Conservation (phyloP, 371 early-diverging fungal species). For the Mycotypha africana region DNA sequence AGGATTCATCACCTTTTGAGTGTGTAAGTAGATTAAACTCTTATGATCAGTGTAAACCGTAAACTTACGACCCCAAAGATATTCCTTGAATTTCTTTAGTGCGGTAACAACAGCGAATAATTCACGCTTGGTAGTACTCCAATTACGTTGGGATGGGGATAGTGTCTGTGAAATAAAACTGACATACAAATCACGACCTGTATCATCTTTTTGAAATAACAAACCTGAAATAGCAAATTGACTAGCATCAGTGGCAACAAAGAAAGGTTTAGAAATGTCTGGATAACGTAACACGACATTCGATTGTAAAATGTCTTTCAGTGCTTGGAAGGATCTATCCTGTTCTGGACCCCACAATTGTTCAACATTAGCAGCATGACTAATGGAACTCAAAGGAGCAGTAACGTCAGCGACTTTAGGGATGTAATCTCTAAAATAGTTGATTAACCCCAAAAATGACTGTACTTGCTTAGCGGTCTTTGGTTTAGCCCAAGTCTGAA, state of each 20-base stretch:
- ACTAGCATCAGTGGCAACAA: conserved; percentile 27
- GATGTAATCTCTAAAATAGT: conserved; percentile 17
- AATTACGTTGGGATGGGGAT: background rate
- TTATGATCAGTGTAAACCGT: conserved; percentile 16
- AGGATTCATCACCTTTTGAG: conserved; percentile 12
- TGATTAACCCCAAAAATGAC: conserved; percentile 14
- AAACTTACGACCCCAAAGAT: conserved; percentile 22
- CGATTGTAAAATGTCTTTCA: background rate
- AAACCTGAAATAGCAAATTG: background rate
- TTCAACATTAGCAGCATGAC: background rate
- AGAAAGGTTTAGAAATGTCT: conserved; percentile 18
- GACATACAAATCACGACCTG: too few species aligned
- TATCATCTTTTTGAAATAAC: too few species aligned
- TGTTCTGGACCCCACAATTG: background rate
- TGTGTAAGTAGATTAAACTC: conserved; percentile 11
- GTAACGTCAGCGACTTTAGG: conserved; percentile 7
- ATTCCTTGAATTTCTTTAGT: conserved; percentile 23
- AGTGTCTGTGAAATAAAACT: conserved; percentile 11
- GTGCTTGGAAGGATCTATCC: background rate
- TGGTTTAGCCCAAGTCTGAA: conserved; percentile 4
- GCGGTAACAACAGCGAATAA: conserved; percentile 11
- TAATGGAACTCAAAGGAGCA: conserved; percentile 15
- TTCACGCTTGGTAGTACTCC: background rate
- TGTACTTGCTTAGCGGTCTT: conserved; percentile 2
- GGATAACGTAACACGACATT: conserved; percentile 4